Evolutionary conservation across 768 basidiomycete species (phyloP), one percentile per base, ranked within the genome.

Genomic region (Gymnopilus junonius): DNA sequence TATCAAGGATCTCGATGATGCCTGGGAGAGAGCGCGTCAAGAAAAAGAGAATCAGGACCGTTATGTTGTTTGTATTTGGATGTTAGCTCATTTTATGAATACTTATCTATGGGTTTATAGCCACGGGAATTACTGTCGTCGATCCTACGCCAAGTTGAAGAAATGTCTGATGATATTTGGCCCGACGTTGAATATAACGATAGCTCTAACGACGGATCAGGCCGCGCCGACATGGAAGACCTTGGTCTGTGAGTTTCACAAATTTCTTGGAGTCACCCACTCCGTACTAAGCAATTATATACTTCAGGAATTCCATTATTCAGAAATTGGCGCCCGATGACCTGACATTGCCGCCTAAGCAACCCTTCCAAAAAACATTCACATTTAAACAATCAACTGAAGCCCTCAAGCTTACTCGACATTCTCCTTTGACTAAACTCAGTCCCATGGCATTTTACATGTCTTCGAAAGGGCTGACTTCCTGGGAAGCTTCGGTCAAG

Each of bases 391-490:
- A 86, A 43, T 80, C 87, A 76, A 79, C 82, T 1, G 85, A 87
- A 7, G 81, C 88, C 10, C 75, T 93, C 20, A 86, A 85, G 48
- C 74, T 90, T 54, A 91, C 91, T 0, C 84, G 88, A 62, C 84
- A 90, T 67, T 72, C 82, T 48, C 74, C 84, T 4, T 70, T 85
- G 23, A 81, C 86, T 3, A 82, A 80, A 17, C 72, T 68, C 27
- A 91, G 92, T 65, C 92, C 92, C 2, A 80, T 94, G 71, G 81
- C 88, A n/a, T 79, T 86, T 60, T 87, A 90, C 65, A 70, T 91
- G 42, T 80, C 86, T 5, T 86, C 89, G 0, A 92, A 89, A 73
- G 91, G 91, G 1, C 88, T 89, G 4, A 83, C 85, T 20, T 86
- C 90, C 21, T 94, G 93, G 93, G 90, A 93, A 71, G 80, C 80